A percentile compares a stretch with the other conserved stretches of the same genome.
phyloP scores from a whole-genome alignment of 306 rosid species.

The Alnus rubra region DNA sequence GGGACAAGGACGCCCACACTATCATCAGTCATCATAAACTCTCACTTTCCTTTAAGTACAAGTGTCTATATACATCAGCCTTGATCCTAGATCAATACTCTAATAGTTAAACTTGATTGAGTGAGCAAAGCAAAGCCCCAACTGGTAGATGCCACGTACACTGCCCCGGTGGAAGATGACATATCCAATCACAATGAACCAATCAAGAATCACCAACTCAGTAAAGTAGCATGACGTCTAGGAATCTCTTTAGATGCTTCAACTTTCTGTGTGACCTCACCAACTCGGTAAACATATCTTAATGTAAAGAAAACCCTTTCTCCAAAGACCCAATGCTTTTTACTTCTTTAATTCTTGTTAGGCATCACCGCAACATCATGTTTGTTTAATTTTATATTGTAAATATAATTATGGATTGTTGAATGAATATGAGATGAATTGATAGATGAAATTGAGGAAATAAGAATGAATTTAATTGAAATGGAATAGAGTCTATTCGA shows the following conservation, averaged over 20 bases:
- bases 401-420: too few species aligned
- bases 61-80: too few species aligned
- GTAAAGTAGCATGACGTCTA: conserved; percentile 42
- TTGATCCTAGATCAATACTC: too few species aligned
- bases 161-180: conserved; percentile 35
- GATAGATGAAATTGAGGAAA: too few species aligned
- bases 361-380: background rate
- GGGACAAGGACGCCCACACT: too few species aligned
- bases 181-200: conserved; percentile 18
- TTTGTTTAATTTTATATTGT: too few species aligned
- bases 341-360: background rate
- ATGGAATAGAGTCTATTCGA: too few species aligned
- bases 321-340: conserved; percentile 23
- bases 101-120: too few species aligned
- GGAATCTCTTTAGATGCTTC: conserved; percentile 39
- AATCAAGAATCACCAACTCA: background rate
- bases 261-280: conserved; percentile 46
- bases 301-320: background rate
- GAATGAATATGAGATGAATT: too few species aligned
- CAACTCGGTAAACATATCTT: conserved; percentile 21
- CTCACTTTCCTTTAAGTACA: too few species aligned
- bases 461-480: too few species aligned
- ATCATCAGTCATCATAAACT: too few species aligned
- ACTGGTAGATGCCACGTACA: background rate
- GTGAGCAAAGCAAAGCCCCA: conserved; percentile 5